phyloP scores from a whole-genome alignment of 2,329 filamentous ascomycete species.

The Sphaerulina vaccinii region DNA sequence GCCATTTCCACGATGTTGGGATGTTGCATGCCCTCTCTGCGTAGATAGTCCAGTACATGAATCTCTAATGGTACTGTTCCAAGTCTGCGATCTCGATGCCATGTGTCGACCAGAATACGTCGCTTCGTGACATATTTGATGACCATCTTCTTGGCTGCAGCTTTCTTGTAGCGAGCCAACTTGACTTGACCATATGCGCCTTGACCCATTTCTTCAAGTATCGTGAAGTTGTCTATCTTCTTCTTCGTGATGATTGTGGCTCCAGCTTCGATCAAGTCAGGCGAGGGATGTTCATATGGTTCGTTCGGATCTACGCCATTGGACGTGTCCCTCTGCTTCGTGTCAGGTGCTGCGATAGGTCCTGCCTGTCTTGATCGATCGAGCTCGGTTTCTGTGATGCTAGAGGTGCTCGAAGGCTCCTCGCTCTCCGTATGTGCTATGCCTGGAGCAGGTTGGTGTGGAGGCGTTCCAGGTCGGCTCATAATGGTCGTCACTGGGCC shows the following conservation, averaged over 20 bases:
- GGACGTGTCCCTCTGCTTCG: background rate
- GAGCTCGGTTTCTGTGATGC: conserved; percentile 22
- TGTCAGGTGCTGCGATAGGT: conserved; percentile 5
- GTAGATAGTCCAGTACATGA: conserved; percentile 90
- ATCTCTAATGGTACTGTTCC: conserved; percentile 96
- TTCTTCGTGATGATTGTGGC: conserved; percentile 60
- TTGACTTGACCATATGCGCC: conserved; percentile 98
- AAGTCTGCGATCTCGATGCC: conserved; percentile 88
- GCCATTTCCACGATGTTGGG: conserved; percentile 68
- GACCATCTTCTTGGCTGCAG: conserved; percentile 74
- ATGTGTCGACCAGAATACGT: conserved; percentile 94
- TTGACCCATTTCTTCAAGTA: conserved; percentile 97
- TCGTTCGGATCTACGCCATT: conserved; percentile 27
- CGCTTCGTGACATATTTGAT: conserved; percentile 98
- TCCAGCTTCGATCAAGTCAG: conserved; percentile 36
- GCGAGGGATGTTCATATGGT: conserved; percentile 41
- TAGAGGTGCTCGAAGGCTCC: background rate
- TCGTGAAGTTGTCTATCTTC: conserved; percentile 82
- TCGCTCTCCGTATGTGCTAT: conserved; percentile 12
- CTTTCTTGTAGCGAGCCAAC: conserved; percentile 78
- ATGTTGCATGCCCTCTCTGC: conserved; percentile 65
- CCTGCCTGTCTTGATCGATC: background rate
- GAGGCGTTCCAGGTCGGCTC: conserved; percentile 67
- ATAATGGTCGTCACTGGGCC: conserved; percentile 63
- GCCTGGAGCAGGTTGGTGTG: conserved; percentile 62